Evolutionary conservation across 176 grass and related monocot genomes (phyloP).

Genomic region (Pontederia crassipes): DNA sequence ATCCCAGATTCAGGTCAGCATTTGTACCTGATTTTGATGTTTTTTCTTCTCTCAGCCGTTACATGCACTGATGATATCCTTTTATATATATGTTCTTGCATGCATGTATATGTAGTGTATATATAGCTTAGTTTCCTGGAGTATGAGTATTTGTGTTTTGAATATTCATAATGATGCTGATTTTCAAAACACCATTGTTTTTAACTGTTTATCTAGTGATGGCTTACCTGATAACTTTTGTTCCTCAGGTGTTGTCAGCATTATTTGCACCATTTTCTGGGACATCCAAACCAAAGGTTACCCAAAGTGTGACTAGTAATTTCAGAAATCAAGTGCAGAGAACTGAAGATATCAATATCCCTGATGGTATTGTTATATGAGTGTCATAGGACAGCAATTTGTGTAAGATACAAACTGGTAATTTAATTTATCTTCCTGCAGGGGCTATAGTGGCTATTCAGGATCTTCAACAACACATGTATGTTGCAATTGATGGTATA

Average conservation of each 20-base stretch:
- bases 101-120: no score
- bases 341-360: slow-evolving; percentile 38
- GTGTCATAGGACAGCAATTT: not conserved
- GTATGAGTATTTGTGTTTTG: no score
- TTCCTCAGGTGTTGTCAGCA: slow-evolving; percentile 47
- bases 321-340: slow-evolving; percentile 25
- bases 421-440: slow-evolving; percentile 33
- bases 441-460: slow-evolving; percentile 68
- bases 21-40: no score
- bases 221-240: not conserved
- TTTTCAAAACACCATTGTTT: not conserved
- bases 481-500: slow-evolving; percentile 47
- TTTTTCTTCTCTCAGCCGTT: slow-evolving; percentile 18
- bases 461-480: slow-evolving; percentile 77
- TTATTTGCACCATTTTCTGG: slow-evolving; percentile 49
- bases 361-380: slow-evolving; percentile 47
- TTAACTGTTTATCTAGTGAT: slow-evolving; percentile 5
- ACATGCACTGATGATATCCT: not conserved
- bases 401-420: not conserved
- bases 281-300: slow-evolving; percentile 33
- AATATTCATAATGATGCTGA: not conserved
- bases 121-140: no score
- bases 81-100: no score
- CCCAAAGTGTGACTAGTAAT: slow-evolving; percentile 24
- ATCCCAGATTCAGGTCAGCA: slow-evolving; percentile 47